phyloP scores from a whole-genome alignment of 768 basidiomycete genomes.

The Artomyces pyxidatus region DNA sequence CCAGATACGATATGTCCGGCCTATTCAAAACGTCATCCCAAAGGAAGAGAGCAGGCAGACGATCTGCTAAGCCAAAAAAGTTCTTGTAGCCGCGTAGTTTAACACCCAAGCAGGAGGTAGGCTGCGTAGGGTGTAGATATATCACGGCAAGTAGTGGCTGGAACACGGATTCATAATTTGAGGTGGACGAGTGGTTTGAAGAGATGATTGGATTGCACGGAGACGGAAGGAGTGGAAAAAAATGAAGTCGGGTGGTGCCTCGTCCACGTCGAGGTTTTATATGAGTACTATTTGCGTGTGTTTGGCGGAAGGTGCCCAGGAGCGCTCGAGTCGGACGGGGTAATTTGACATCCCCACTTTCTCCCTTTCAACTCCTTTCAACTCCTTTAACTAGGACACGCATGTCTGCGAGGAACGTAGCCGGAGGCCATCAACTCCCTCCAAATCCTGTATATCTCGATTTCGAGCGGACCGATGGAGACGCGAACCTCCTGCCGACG shows the following conservation, averaged over 20 bases:
- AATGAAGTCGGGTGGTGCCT: neutral
- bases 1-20: conserved; percentile 5
- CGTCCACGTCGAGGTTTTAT: neutral
- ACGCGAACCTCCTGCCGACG: conserved; percentile 42
- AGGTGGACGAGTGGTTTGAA: neutral
- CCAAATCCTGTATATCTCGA: conserved; percentile 46
- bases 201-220: neutral
- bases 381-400: neutral
- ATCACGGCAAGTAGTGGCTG: conserved; percentile 32
- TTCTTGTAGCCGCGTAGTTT: conserved; percentile 60
- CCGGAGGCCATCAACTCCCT: conserved; percentile 31
- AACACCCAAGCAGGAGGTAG: conserved; percentile 45
- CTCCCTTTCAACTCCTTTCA: neutral
- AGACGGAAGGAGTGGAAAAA: neutral
- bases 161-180: neutral
- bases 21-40: conserved; percentile 41
- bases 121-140: conserved; percentile 55
- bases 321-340: neutral
- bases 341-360: conserved; percentile 1
- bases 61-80: conserved; percentile 41
- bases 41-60: conserved; percentile 33
- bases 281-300: neutral
- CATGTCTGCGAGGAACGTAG: conserved; percentile 13
- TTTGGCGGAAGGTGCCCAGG: neutral
- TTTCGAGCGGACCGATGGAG: conserved; percentile 58